Conservation (phyloP, 2,329 filamentous ascomycete genomes). For the Trichoderma oligosporum region DNA sequence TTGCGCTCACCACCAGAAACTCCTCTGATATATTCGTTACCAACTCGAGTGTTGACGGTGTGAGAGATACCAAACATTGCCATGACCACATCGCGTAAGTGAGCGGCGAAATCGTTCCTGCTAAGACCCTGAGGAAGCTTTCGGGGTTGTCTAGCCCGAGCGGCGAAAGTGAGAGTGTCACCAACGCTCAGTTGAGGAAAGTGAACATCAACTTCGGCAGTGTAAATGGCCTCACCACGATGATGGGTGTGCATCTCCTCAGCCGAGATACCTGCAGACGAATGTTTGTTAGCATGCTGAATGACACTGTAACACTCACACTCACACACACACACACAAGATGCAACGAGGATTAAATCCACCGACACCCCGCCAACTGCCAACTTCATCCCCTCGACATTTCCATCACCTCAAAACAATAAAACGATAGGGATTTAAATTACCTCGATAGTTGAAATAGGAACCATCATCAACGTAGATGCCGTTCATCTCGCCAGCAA, state of each 20-base stretch:
- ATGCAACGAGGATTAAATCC: no score
- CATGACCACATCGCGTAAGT: slow-evolving; percentile 69
- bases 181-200: slow-evolving; percentile 74
- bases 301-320: neutral
- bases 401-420: neutral
- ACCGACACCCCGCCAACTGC: no score
- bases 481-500: slow-evolving; percentile 78
- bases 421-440: slow-evolving; percentile 20
- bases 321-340: no score
- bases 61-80: slow-evolving; percentile 72
- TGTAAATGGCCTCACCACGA: slow-evolving; percentile 83
- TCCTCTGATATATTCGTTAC: slow-evolving; percentile 71
- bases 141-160: slow-evolving; percentile 63
- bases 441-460: slow-evolving; percentile 78
- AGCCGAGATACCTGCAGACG: slow-evolving; percentile 53
- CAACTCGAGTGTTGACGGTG: slow-evolving; percentile 68
- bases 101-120: slow-evolving; percentile 53
- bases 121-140: slow-evolving; percentile 56
- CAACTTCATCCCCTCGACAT: neutral
- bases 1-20: slow-evolving; percentile 71
- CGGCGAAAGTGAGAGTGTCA: slow-evolving; percentile 75
- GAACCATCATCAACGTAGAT: slow-evolving; percentile 67
- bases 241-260: slow-evolving; percentile 74
- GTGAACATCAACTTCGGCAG: slow-evolving; percentile 77
- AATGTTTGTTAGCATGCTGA: neutral